Conservation (phyloP, 1,284 basidiomycete species). For the Hymenochaete sp. region DNA sequence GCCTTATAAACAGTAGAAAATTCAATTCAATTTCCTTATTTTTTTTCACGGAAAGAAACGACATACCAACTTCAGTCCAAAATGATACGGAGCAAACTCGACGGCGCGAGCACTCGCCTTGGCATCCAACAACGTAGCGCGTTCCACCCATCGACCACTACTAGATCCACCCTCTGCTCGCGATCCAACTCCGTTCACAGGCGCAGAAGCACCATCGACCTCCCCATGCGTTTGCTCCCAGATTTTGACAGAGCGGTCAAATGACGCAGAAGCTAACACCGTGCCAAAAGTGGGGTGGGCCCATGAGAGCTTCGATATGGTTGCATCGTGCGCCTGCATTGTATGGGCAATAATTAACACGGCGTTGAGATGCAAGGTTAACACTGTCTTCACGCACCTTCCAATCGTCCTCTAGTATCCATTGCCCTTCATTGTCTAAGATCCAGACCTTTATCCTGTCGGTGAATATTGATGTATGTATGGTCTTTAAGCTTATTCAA, state of each 20-base stretch:
- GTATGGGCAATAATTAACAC: slow-evolving; percentile 11
- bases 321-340: slow-evolving; percentile 78
- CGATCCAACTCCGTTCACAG: slow-evolving; percentile 24
- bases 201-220: not conserved
- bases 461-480: too few relatives aligned
- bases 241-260: slow-evolving; percentile 82
- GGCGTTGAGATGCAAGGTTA: not conserved
- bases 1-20: slow-evolving; percentile 41
- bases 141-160: slow-evolving; percentile 57
- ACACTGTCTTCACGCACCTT: slow-evolving; percentile 47
- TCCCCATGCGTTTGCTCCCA: slow-evolving; percentile 60
- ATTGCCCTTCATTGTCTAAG: slow-evolving; percentile 56
- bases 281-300: slow-evolving; percentile 85
- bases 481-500: slow-evolving; percentile 22
- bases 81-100: slow-evolving; percentile 79
- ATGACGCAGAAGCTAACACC: slow-evolving; percentile 76
- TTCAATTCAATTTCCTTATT: not conserved
- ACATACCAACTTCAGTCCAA: slow-evolving; percentile 79
- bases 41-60: not conserved
- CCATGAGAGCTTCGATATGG: slow-evolving; percentile 76
- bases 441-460: slow-evolving; percentile 78
- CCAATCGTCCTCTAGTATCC: slow-evolving; percentile 80
- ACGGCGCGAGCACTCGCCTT: slow-evolving; percentile 77
- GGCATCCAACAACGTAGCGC: slow-evolving; percentile 70
- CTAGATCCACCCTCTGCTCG: slow-evolving; percentile 16